phyloP scores from a whole-genome alignment of 331 rosid species.

The Quercus lobata region DNA sequence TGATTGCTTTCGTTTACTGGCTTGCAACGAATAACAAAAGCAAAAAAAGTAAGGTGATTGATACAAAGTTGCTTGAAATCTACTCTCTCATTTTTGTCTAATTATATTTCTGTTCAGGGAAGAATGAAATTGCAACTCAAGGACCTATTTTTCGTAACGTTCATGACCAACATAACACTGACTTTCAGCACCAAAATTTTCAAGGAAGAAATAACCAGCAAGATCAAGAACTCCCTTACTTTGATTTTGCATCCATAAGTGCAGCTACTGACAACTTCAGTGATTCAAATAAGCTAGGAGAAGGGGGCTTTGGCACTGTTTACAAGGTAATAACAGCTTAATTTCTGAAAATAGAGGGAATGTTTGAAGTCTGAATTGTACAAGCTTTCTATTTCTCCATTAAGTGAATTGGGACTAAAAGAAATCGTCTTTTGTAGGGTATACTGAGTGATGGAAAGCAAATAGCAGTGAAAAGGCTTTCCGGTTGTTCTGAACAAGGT shows the following conservation, averaged over 20 bases:
- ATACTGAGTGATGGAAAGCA: slow-evolving; percentile 39
- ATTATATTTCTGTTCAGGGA: slow-evolving; percentile 6
- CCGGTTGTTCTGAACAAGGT: slow-evolving; percentile 49
- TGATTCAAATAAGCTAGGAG: no score
- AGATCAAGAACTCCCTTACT: background rate
- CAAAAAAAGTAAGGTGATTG: slow-evolving; percentile 17
- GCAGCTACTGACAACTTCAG: no score
- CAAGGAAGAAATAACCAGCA: background rate
- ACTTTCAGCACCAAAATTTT: background rate
- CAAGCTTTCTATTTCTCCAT: background rate
- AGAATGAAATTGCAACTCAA: background rate
- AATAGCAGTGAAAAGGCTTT: slow-evolving; percentile 69
- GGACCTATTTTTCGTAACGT: no score
- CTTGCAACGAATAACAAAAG: slow-evolving; percentile 16
- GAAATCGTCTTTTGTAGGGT: slow-evolving; percentile 36
- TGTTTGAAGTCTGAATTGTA: no score
- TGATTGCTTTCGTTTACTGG: slow-evolving; percentile 16
- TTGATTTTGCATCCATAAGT: no score
- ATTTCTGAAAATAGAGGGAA: no score
- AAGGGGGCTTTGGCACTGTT: no score
- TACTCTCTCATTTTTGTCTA: background rate
- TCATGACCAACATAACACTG: no score
- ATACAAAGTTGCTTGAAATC: background rate
- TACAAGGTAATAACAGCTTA: no score
- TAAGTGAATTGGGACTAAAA: background rate